These are phyloP conservation scores for Pichia sp. DNA, from an alignment of 1,139 yeast genomes.

Conservation along the genomic window DNA sequence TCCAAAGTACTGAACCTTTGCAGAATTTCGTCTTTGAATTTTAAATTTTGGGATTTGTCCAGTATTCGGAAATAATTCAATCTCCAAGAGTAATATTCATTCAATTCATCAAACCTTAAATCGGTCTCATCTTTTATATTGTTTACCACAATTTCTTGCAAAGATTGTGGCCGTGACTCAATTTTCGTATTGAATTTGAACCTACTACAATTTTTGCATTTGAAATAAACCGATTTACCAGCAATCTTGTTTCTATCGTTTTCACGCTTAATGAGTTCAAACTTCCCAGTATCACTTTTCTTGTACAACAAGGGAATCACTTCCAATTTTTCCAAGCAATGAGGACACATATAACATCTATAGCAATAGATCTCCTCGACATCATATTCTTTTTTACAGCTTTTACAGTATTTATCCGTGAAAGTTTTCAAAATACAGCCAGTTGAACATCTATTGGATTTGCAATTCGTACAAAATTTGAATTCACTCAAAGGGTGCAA, in stretches of 20 bases:
- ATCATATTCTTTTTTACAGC: conserved; percentile 12
- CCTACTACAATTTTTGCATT: conserved; percentile 16
- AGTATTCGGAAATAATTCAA: conserved; percentile 4
- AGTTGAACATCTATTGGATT: conserved; percentile 15
- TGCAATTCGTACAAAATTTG: conserved; percentile 20
- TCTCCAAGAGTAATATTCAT: conserved; percentile 5
- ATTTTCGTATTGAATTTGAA: conserved; percentile 23
- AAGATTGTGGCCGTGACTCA: conserved; percentile 23
- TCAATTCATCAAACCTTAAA: conserved; percentile 1
- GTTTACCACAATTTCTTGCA: conserved; percentile 16
- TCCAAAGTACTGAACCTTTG: conserved; percentile 17
- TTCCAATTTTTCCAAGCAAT: conserved; percentile 13
- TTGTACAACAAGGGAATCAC: conserved; percentile 7
- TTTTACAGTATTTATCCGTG: background rate
- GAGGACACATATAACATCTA: conserved; percentile 25
- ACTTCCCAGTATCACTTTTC: background rate
- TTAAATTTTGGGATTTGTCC: conserved; percentile 4
- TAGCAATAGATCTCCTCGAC: conserved; percentile 12
- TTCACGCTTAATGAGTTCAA: conserved; percentile 4
- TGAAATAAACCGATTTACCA: conserved; percentile 22
- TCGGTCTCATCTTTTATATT: background rate
- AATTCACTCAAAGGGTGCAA: conserved; percentile 11
- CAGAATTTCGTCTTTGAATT: conserved; percentile 12
- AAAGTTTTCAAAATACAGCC: conserved; percentile 13
- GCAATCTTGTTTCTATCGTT: conserved; percentile 9